Base-by-base conservation (phyloP, 306 rosid species). In the Geum urbanum region DNA sequence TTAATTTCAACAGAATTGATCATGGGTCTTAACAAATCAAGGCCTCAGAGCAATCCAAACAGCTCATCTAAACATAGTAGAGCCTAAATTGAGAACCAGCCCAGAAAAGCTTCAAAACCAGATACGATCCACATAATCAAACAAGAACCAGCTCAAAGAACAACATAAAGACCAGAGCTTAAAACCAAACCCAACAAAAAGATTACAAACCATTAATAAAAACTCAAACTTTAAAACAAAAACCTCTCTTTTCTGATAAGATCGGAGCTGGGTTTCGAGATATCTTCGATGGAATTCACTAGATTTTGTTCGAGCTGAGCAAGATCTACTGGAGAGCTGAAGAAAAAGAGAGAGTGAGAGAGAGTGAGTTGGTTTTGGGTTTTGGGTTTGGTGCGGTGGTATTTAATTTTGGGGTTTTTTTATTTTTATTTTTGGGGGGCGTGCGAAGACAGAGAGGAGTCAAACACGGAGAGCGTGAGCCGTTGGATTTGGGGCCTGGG, bases 401-500 rank as follows among this genome's bases (percentile, higher is more conserved):
- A 67, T 54, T 74, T 40, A 50, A 64, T 61, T 63, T 66, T 62
- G 14, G 39, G 40, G n/a, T n/a, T n/a, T n/a, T n/a, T n/a, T n/a
- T n/a, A n/a, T n/a, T n/a, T 56, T 48, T 55, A 63, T 53, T 67
- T 60, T 69, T 51, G 72, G 41, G 37, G 63, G 76, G 73, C 41
- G 50, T 55, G 41, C n/a, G n/a, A n/a, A n/a, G n/a, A n/a, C n/a
- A n/a, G n/a, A n/a, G n/a, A n/a, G n/a, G n/a, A n/a, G n/a, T n/a
- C n/a, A n/a, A n/a, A n/a, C 72, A 43, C 63, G 73, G 88, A 73
- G 59, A 71, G 73, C 53, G 46, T 72, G 78, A 84, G 77, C 90
- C 97, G 94, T 92, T 79, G 83, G 96, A 92, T 92, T 10, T 45
- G 75, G 73, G 79, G 74, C 70, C 79, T 77, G 18, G 87, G 87